These are phyloP conservation scores for Colletotrichum musicola DNA, from an alignment of 2,329 filamentous ascomycete genomes.

Conservation along the genomic window DNA sequence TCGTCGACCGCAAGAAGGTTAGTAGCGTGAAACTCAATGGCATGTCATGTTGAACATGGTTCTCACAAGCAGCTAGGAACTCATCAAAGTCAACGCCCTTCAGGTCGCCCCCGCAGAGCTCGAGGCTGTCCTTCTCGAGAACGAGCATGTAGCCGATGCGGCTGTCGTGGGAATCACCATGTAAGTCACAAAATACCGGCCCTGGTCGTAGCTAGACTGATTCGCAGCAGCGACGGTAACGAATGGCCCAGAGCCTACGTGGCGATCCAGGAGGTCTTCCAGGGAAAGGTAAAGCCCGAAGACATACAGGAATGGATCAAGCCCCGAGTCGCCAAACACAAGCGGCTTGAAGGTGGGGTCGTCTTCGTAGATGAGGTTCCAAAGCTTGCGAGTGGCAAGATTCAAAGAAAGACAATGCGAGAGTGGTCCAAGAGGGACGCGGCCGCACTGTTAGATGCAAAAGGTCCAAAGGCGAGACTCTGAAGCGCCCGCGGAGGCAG, in stretches of 20 bases:
- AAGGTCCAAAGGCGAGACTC: conserved; percentile 27
- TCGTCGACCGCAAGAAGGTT: conserved; percentile 62
- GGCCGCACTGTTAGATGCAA: conserved; percentile 42
- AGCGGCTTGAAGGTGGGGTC: conserved; percentile 64
- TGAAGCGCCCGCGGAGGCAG: conserved; percentile 3
- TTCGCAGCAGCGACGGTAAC: conserved; percentile 52
- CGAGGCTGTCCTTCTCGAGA: conserved; percentile 63
- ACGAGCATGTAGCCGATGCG: conserved; percentile 65
- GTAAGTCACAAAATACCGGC: conserved; percentile 44
- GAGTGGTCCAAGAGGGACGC: conserved; percentile 70
- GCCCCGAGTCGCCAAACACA: conserved; percentile 63
- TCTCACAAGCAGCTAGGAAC: conserved; percentile 54
- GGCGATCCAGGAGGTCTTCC: conserved; percentile 59
- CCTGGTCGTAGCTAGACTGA: conserved; percentile 1
- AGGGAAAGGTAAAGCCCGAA: conserved; percentile 58
- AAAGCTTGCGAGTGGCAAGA: conserved; percentile 69
- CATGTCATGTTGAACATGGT: background rate
- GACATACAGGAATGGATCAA: conserved; percentile 65
- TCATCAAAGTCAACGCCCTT: conserved; percentile 70
- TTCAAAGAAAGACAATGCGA: conserved; percentile 66
- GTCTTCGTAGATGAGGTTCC: conserved; percentile 69
- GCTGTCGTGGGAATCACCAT: conserved; percentile 67
- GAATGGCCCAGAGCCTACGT: conserved; percentile 68
- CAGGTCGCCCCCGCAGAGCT: conserved; percentile 72
- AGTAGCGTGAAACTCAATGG: background rate